Evolutionary conservation across 495 filamentous ascomycete genomes (phyloP).

Genomic region (Podospora conica): DNA sequence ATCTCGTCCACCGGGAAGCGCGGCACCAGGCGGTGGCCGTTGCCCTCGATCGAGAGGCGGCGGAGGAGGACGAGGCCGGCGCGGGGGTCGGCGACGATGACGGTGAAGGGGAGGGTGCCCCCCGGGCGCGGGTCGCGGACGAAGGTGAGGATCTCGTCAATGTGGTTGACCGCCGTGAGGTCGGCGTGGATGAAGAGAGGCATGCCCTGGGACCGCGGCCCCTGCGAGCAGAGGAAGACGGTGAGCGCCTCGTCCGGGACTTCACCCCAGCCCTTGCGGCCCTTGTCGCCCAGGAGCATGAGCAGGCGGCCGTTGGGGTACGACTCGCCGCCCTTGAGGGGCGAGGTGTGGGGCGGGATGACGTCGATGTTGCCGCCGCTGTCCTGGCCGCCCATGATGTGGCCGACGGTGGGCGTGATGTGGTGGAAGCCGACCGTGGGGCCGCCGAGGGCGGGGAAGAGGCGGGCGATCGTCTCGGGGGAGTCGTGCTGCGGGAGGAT

Average conservation of each 20-base stretch:
- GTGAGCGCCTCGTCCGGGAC: not conserved
- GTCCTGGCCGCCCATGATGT: not conserved
- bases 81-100: not conserved
- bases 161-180: not conserved
- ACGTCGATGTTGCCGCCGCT: not conserved
- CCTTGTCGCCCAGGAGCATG: not conserved
- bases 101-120: not conserved
- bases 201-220: not conserved
- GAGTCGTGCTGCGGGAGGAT: not conserved
- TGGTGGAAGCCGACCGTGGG: not conserved
- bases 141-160: not conserved
- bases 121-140: not conserved
- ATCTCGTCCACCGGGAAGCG: not conserved
- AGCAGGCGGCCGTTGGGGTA: not conserved
- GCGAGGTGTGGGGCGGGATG: not conserved
- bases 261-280: not conserved
- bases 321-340: not conserved
- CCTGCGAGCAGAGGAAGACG: not conserved
- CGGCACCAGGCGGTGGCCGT: not conserved
- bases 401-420: not conserved
- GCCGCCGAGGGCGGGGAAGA: not conserved
- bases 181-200: not conserved
- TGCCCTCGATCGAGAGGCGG: not conserved
- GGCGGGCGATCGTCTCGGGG: not conserved
- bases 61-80: not conserved